Base-by-base conservation (phyloP, 345 rosid species). In the Salix arbutifolia region DNA sequence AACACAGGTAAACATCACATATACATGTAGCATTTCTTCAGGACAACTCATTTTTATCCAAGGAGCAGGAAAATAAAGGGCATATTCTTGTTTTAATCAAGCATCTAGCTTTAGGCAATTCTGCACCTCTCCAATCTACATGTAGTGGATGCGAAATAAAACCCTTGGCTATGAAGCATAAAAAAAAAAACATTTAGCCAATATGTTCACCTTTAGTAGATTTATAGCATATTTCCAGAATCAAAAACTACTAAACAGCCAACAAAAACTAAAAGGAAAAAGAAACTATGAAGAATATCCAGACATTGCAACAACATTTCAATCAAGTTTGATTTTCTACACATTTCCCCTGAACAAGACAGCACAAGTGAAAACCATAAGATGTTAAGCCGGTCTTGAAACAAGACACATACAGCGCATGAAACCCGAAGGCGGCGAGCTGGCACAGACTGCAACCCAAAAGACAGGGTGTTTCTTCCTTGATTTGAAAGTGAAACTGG, bases 391-490 rank as follows among this genome's bases (percentile, higher is more conserved):
- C 42, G 68, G 37, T 58, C 5, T 26, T 17, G 2, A 23, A 23
- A 73, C 2, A 25, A 76, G 56, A 68, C 75, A 83, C 89, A 68
- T 85, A 89, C 95, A 78, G 90, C 90, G 16, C 90, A 88, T 70
- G 89, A 86, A 66, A 91, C 72, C 76, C 78, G 77, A 60, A 88
- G 82, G 74, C 91, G 86, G 74, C 91, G 90, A 80, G 80, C 60
- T 28, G 90, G 65, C 37, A 79, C 6, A 12, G 74, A 73, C 23
- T 10, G 73, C 53, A 61, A 67, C 69, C 65, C 69, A n/a, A 74
- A 79, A 26, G 82, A 79, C 56, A 79, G 30, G 65, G 44, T 73
- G 67, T 61, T 78, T 44, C 76, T 78, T 30, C 75, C 75, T 31
- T 60, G 73, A 33, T 5, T 23, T 52, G 67, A 60, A 28, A 74